Base-by-base conservation (phyloP, 768 basidiomycete species). In the Kwoniella europaea region DNA sequence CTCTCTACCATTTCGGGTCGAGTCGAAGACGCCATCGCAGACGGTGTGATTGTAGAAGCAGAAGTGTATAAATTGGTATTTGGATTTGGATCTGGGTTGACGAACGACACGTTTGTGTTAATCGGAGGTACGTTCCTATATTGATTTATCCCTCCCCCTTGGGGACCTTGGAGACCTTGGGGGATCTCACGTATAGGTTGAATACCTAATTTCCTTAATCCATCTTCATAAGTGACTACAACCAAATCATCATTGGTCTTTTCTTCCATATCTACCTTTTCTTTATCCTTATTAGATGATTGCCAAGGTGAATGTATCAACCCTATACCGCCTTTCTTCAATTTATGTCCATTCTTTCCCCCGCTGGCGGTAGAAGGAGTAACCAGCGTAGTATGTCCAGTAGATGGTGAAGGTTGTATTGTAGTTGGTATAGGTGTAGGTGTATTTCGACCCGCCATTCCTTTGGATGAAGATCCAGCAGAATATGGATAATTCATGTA, bases 221-320 rank as follows among this genome's bases (percentile, higher is more conserved):
- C 74, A 44, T 75, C 74, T 41, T 62, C 74, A 58, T 75, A 75
- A 10, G 74, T 75, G 10, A 75, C 65, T 4, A 75, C 61, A 0
- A 72, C 65, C 50, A 68, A 55, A 12, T 75, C 71, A 15, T 72
- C 44, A 43, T 52, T 64, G 12, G 53, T 46, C n/a, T 54, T 55
- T 16, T 22, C 43, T 12, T 62, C 61, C 12, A 42, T 22, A 4
- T 58, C 41, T 22, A 18, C 27, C 52, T 20, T 50, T 41, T 44
- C 60, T 27, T 56, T 56, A 22, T 42, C 42, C 59, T 50, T 35
- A 35, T 35, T 46, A 42, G 10, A 22, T 15, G 12, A 16, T 58
- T 58, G 57, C 57, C 57, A 58, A 9, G 63, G 63, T 12, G 22
- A n/a, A 52, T 27, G 20, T 12, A 58, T 13, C 18, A 15, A 27